Base-by-base conservation (phyloP, 1,139 yeast species). In the Magnusiomyces fungicola region DNA sequence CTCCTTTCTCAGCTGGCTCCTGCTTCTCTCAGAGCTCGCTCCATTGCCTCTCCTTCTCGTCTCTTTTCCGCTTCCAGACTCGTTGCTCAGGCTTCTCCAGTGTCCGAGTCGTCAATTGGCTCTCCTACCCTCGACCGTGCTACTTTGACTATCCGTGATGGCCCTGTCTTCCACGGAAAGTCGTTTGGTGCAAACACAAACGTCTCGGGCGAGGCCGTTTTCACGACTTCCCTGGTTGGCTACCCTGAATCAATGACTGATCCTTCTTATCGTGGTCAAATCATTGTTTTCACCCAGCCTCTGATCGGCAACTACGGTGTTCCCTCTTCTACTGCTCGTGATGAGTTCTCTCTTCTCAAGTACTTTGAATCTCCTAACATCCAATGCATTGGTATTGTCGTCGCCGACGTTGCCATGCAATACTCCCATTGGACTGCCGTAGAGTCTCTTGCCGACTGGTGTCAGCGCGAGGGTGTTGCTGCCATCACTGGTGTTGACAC, bases 391-490 rank as follows among this genome's bases (percentile, higher is more conserved):
- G 98, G 97, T 60, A 88, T 92, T 53, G 96, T 92, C 46, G 98
- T 92, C 44, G 88, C 96, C 39, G 97, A 92, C 64, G 96, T 81
- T 52, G 97, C 98, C 27, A 78, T 90, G 74, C 80, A 88, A 66
- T 88, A 92, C 70, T 87, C 96, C 22, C 98, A 92, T 69, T 92
- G 98, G 98, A 90, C 97, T 40, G 98, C 98, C 3, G 96, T 92
- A 40, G 97, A 92, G 72, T 84, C 95, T 23, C 76, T 92, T 52
- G 87, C 87, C 56, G 87, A 85, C 61, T 92, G 97, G 97, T 92
- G 98, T 73, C 80, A 86, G 69, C 81, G 96, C 65, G 94, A 89
- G 59, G 96, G 96, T 37, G 94, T 92, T 50, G 95, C 97, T 52
- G 98, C 97, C 49, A 85, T 92, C 60, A 81, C 96, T 38, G 98